Base-by-base conservation (phyloP, 202 grass and related monocot genomes). In the Elaeis oleifera region DNA sequence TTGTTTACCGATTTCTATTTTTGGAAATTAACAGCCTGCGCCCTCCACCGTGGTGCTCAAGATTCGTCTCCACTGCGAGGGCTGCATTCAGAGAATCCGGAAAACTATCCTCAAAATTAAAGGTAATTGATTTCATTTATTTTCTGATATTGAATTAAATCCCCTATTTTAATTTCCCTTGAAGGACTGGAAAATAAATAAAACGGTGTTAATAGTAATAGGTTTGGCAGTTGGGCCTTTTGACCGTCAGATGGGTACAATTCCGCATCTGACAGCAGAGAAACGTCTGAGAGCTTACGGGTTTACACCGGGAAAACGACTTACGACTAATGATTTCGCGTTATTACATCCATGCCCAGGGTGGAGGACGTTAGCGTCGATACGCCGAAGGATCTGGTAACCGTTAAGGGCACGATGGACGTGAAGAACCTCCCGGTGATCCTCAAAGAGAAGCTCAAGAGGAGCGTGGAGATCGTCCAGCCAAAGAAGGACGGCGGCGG, bases 41-140 rank as follows among this genome's bases (percentile, higher is more conserved):
- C 79, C 89, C 80, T 84, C 74, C 53, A 81, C 82, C 3, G 85
- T 80, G 64, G 20, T 94, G 69, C 88, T 99, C 31, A 84, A 71
- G 76, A 89, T 92, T 54, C 82, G 78, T 3, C 94, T 99, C 15
- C 94, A 99, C 71, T 94, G 94, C 75, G 85, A 94, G 24, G 80
- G 82, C 59, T 99, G 94, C 80, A 75, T 90, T 20, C 68, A 78
- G 63, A 81, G 78, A 65, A 92, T 94, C 69, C 50, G 72, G 23
- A 73, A 74, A 56, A 75, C 74, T 20, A 89, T 92, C 23, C 74
- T 72, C 77, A 92, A 99, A 69, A 73, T 99, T 61, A 87, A 99
- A 89, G 94, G 92, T 96, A 68, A 63, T 14, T 44, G 36, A 44
- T 13, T 9, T 9, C 36, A 44, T 44, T 44, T 44, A 44, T 3